Conservation (phyloP, 1,284 basidiomycete species). For the Rhodotorula mucilaginosa region DNA sequence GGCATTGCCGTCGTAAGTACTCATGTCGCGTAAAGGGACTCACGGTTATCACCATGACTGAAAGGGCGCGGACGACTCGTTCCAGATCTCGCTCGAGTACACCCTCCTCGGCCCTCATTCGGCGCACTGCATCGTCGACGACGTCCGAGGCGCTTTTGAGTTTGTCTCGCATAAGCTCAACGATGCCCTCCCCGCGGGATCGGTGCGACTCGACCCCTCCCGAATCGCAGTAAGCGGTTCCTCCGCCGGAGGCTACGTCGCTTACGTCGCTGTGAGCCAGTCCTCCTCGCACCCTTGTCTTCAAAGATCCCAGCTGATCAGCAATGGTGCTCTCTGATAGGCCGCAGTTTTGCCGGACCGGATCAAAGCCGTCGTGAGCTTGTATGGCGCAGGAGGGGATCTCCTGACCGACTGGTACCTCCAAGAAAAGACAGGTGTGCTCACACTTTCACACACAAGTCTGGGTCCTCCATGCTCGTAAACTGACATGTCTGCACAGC, state of each 20-base stretch:
- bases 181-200: background rate
- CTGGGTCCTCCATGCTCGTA: too few species aligned
- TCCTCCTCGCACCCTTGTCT: too few species aligned
- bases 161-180: constrained; percentile 11
- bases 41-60: too few species aligned
- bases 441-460: too few species aligned
- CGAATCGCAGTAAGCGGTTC: background rate
- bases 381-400: constrained; percentile 14
- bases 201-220: background rate
- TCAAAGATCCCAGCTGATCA: too few species aligned
- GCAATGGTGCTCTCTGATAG: background rate
- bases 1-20: constrained; percentile 2
- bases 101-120: constrained; percentile 9
- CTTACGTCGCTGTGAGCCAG: constrained; percentile 4
- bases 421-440: constrained; percentile 8
- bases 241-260: constrained; percentile 2
- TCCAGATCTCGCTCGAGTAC: constrained; percentile 17
- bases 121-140: constrained; percentile 2
- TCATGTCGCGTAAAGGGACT: too few species aligned
- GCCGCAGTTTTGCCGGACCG: background rate
- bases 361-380: constrained; percentile 3
- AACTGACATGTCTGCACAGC: background rate
- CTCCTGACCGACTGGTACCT: constrained; percentile 14
- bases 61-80: too few species aligned
- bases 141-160: constrained; percentile 1